Percentiles rank a stretch among this genome's conserved stretches.
Evolutionary conservation across 2,329 filamentous ascomycete genomes (phyloP).

Genomic region (Simplicillium sp.): DNA sequence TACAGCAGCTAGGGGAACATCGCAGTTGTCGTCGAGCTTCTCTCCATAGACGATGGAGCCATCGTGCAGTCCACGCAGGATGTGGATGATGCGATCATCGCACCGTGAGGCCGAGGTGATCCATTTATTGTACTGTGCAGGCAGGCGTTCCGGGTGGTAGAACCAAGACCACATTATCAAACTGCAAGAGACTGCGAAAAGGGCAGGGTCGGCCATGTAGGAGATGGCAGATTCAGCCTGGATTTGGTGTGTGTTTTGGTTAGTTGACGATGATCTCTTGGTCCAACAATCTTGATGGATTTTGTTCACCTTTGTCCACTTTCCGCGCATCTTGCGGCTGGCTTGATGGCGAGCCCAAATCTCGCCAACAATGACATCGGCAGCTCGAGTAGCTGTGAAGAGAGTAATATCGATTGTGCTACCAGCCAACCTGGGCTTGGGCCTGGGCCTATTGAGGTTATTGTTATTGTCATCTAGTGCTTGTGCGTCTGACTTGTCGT

Average conservation of each 20-base stretch:
- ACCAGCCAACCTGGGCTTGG: slow-evolving; percentile 39
- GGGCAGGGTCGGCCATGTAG: slow-evolving; percentile 45
- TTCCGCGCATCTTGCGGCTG: slow-evolving; percentile 31
- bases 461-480: too few species aligned
- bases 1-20: slow-evolving; percentile 64
- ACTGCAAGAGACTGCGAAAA: slow-evolving; percentile 67
- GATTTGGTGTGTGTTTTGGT: slow-evolving; percentile 10
- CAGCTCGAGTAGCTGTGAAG: slow-evolving; percentile 63
- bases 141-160: slow-evolving; percentile 62
- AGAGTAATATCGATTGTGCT: slow-evolving; percentile 74
- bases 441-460: neutral
- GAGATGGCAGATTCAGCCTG: slow-evolving; percentile 24
- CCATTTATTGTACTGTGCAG: slow-evolving; percentile 70
- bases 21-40: slow-evolving; percentile 59
- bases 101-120: slow-evolving; percentile 69
- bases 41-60: slow-evolving; percentile 62
- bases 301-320: slow-evolving; percentile 35
- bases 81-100: slow-evolving; percentile 64
- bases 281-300: neutral
- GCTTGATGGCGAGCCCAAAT: slow-evolving; percentile 47
- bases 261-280: too few species aligned
- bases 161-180: slow-evolving; percentile 88
- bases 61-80: slow-evolving; percentile 55
- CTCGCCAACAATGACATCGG: slow-evolving; percentile 60
- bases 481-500: slow-evolving; percentile 1